Percentiles rank a stretch among this genome's conserved stretches.
These are phyloP conservation scores for Lepraria neglecta DNA, from an alignment of 495 filamentous ascomycete genomes.

Conservation along the genomic window DNA sequence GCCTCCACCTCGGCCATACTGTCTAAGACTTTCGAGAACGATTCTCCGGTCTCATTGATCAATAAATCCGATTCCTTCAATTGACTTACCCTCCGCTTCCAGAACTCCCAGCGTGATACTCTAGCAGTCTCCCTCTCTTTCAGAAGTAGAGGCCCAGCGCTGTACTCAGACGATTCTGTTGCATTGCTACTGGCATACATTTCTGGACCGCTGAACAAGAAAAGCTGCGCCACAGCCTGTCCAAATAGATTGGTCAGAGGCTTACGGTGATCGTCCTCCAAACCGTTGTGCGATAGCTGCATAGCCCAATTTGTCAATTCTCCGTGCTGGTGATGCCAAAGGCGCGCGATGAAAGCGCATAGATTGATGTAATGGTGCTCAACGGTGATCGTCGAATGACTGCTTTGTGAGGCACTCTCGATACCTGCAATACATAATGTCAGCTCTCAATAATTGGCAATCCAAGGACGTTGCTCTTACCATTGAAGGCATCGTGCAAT, in stretches of 20 bases:
- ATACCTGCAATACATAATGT: background rate
- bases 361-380: background rate
- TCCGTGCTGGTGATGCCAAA: slow-evolving; percentile 2
- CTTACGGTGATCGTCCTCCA: background rate
- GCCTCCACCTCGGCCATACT: background rate
- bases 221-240: slow-evolving; percentile 2
- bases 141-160: background rate
- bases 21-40: background rate
- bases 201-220: background rate
- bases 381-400: background rate
- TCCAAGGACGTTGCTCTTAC: background rate
- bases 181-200: background rate
- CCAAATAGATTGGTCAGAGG: background rate
- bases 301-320: background rate
- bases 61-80: background rate
- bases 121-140: background rate
- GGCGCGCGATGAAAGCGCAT: background rate
- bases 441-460: background rate
- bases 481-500: background rate
- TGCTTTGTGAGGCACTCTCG: background rate
- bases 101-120: slow-evolving; percentile 3
- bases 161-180: background rate
- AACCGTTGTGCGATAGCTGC: background rate
- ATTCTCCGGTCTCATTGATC: background rate
- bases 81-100: background rate